phyloP scores from a whole-genome alignment of 1,284 basidiomycete species.

The Cutaneotrichosporon sp. region DNA sequence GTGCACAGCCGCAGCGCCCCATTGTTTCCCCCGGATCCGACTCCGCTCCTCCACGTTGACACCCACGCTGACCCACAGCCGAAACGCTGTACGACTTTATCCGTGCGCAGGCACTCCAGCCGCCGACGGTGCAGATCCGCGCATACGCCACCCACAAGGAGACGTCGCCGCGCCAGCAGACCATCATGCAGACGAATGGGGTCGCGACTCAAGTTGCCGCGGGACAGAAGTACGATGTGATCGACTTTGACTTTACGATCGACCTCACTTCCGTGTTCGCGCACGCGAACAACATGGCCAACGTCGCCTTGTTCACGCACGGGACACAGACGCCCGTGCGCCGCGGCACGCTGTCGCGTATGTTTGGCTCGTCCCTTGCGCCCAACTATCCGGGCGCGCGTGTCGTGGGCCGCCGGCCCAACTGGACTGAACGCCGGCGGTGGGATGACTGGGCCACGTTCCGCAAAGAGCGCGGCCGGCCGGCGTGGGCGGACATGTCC shows the following conservation, averaged over 20 bases:
- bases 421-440: neutral
- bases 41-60: neutral
- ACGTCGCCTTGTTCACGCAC: constrained; percentile 27
- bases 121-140: constrained; percentile 25
- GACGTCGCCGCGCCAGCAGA: constrained; percentile 15
- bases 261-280: constrained; percentile 27
- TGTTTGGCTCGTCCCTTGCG: neutral
- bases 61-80: constrained; percentile 16
- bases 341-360: constrained; percentile 16
- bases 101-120: constrained; percentile 21
- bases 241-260: constrained; percentile 43
- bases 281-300: constrained; percentile 29
- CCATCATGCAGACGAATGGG: constrained; percentile 25
- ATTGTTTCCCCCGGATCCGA: neutral
- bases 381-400: neutral
- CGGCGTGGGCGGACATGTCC: constrained; percentile 10
- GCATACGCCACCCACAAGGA: constrained; percentile 25
- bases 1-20: no score
- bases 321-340: constrained; percentile 9
- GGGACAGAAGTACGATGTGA: constrained; percentile 27
- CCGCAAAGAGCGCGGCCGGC: constrained; percentile 6
- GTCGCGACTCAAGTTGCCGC: constrained; percentile 9
- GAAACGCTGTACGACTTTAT: constrained; percentile 37
- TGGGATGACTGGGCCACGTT: constrained; percentile 7
- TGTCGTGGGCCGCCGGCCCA: neutral